Percentiles rank a stretch among this genome's conserved stretches.
Evolutionary conservation across 345 rosid genomes (phyloP).

Genomic region (Eucalyptus polybractea): DNA sequence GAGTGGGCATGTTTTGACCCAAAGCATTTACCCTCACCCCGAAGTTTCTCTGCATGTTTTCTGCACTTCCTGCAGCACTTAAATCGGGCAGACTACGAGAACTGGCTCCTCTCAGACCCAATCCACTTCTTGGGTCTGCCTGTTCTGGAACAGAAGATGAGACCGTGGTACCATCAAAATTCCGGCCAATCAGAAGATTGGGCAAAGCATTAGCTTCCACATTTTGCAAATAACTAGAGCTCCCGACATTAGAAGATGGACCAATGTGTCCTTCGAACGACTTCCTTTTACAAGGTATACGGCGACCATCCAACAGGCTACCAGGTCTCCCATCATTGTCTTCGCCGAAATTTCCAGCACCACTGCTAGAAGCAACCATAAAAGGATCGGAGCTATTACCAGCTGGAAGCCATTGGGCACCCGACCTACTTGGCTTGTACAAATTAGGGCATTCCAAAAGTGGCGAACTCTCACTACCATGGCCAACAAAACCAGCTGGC

Average conservation of each 20-base stretch:
- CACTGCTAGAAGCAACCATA: conserved; percentile 13
- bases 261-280: conserved; percentile 52
- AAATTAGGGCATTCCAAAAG: conserved; percentile 21
- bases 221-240: conserved; percentile 37
- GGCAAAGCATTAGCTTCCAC: conserved; percentile 44
- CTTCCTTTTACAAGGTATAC: conserved; percentile 69
- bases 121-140: conserved; percentile 29
- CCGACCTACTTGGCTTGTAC: conserved; percentile 20
- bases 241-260: conserved; percentile 42
- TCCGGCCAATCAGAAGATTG: conserved; percentile 15
- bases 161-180: conserved; percentile 19
- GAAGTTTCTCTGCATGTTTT: conserved; percentile 41
- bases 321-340: conserved; percentile 27
- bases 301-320: conserved; percentile 41
- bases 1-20: conserved; percentile 23
- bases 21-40: conserved; percentile 38
- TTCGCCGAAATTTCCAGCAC: conserved; percentile 20
- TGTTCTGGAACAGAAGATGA: conserved; percentile 26
- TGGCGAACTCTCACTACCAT: conserved; percentile 24
- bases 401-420: conserved; percentile 14
- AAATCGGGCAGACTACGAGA: conserved; percentile 16
- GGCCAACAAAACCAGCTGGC: conserved; percentile 39
- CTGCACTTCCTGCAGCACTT: conserved; percentile 16
- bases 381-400: conserved; percentile 13
- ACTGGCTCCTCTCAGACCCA: conserved; percentile 27